Base-by-base conservation (phyloP, 148 eudicot species). In the Polygonum maritimum region DNA sequence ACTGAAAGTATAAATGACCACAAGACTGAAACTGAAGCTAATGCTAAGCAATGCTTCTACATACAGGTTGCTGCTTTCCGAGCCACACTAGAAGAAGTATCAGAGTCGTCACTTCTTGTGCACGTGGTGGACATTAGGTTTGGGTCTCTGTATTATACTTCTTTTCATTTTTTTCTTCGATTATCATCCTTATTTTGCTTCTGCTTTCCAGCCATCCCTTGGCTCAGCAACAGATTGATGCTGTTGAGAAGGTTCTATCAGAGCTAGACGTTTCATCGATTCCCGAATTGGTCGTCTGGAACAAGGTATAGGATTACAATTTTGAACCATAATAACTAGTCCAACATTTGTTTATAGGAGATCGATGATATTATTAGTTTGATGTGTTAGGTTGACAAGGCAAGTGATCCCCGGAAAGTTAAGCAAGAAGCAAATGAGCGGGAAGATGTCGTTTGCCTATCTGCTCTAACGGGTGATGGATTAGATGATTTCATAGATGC, bases 31-130 rank as follows among this genome's bases (percentile, higher is more conserved):
- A 26, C 11, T 18, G 40, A 75, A 36, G 36, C 38, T 7, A 54
- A 38, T 49, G 40, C 70, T 65, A 48, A 48, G 63, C 16, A 18
- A 60, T 80, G 41, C 39, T 78, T 70, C 69, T 82, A 72, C 41
- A 75, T 85, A 38, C 84, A 94, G 98, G 94, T 94, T 80, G 98
- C 98, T 85, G 98, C 98, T 52, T 94, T 94, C 85, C 87, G 98
- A 86, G 98, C 98, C 79, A 94, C 98, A 16, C 81, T 94, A 76
- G 98, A 94, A 85, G 98, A 94, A 82, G 90, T 94, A 75, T 81
- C 97, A 5, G 98, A 94, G 80, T 94, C 98, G 44, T 89, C 97
- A 60, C 92, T 94, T 75, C 77, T 94, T 69, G 98, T 94, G 71
- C 98, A 94, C 83, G 97, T 94, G 75, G 92, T 90, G 80, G 98